Base-by-base conservation (phyloP, 2,329 filamentous ascomycete genomes). In the Penicillium sp. region DNA sequence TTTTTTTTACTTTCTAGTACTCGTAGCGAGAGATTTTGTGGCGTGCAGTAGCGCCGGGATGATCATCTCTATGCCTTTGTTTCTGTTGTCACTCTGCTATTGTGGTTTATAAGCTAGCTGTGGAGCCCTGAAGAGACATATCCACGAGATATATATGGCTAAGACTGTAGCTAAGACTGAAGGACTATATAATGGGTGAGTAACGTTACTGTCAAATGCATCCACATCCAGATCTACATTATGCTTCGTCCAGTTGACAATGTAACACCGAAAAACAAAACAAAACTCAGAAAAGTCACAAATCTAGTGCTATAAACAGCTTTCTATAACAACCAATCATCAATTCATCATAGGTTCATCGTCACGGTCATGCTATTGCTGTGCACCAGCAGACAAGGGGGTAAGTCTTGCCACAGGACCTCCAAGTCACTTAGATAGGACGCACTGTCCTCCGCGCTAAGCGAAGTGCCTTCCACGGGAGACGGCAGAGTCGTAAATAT, bases 291-390 rank as follows among this genome's bases (percentile, higher is more conserved):
- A 39, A 42, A 49, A 16, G 2, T 45, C 42, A 35, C 32, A 36
- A 30, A 19, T 53, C 46, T 43, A 53, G 23, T 29, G 18, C 29
- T 48, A 49, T 55, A 26, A 47, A 46, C 23, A 49, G 16, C 36
- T 18, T 7, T 19, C 23, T 35, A 50, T 36, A 55, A 36, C 48
- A 56, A 40, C 49, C 23, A 39, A 48, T 59, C 47, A 53, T 59
- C 32, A 38, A 55, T 34, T 57, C 60, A 39, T 70, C 62, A 76
- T 30, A 76, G 57, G 54, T 76, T 76, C 69, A 76, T 74, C 50
- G 74, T 95, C 43, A 95, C 90, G 14, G 90, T 95, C 88, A 95
- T 91, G 66, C 86, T 91, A 72, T 95, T 95, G 72, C 88, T 91
- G 73, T 95, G 82, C 36, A 96, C 88, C 70, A 96, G 76, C 64